A percentile compares a stretch with the other conserved stretches of the same genome.
These are phyloP conservation scores for Geotrichum fermentans DNA, from an alignment of 1,139 yeast genomes.

Conservation along the genomic window DNA sequence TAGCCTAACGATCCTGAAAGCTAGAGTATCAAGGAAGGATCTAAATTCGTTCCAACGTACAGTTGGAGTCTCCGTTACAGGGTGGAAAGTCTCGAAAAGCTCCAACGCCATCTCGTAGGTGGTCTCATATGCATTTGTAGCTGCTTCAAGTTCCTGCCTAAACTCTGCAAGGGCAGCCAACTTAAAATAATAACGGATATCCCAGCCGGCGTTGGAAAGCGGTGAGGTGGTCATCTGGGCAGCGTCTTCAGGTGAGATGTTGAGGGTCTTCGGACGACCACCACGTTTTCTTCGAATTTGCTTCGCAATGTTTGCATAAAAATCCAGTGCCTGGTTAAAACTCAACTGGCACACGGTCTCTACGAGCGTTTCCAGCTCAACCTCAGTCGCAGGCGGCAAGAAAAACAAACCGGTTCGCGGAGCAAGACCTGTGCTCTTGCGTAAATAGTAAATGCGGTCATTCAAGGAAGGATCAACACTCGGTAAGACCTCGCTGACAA, in stretches of 20 bases:
- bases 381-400: slow-evolving; percentile 40
- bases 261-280: slow-evolving; percentile 23
- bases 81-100: slow-evolving; percentile 35
- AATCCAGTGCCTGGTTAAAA: slow-evolving; percentile 42
- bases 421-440: slow-evolving; percentile 43
- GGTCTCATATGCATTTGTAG: slow-evolving; percentile 46
- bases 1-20: slow-evolving; percentile 59
- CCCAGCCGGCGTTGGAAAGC: slow-evolving; percentile 40
- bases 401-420: slow-evolving; percentile 44
- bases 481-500: slow-evolving; percentile 35
- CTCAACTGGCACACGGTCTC: slow-evolving; percentile 40
- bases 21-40: slow-evolving; percentile 52
- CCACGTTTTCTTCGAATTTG: slow-evolving; percentile 36
- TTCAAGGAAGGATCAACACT: slow-evolving; percentile 34
- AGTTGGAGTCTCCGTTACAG: slow-evolving; percentile 20
- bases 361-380: slow-evolving; percentile 41
- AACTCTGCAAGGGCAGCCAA: slow-evolving; percentile 47
- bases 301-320: slow-evolving; percentile 40
- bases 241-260: slow-evolving; percentile 21
- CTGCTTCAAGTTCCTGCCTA: slow-evolving; percentile 44
- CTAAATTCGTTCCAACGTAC: slow-evolving; percentile 45
- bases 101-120: slow-evolving; percentile 47
- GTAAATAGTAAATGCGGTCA: slow-evolving; percentile 40
- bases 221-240: slow-evolving; percentile 25
- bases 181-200: slow-evolving; percentile 49